A percentile compares a stretch with the other conserved stretches of the same genome.
Evolutionary conservation across 805 yeast species (phyloP).

Genomic region (Torulaspora quercuum): DNA sequence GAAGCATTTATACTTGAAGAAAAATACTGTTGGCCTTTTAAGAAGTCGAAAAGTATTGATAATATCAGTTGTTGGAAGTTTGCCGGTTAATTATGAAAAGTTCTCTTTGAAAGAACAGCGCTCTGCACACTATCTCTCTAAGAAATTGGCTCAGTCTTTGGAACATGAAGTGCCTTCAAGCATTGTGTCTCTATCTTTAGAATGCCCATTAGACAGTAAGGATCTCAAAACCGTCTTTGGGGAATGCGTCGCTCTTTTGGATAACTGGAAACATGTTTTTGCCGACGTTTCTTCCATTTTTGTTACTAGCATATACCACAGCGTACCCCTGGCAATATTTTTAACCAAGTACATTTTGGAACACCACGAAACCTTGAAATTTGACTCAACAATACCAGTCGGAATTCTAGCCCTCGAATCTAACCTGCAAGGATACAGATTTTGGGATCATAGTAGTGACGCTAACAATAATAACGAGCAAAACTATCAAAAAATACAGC

Average conservation of each 20-base stretch:
- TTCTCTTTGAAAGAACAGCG: constrained; percentile 29
- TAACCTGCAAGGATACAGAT: constrained; percentile 38
- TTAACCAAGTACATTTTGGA: constrained; percentile 46
- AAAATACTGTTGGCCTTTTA: constrained; percentile 18
- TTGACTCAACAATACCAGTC: constrained; percentile 22
- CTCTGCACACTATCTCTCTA: constrained; percentile 30
- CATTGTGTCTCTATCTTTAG: constrained; percentile 35
- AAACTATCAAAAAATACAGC: constrained; percentile 27
- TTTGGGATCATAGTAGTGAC: constrained; percentile 42
- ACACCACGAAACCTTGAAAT: constrained; percentile 20
- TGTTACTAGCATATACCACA: constrained; percentile 51
- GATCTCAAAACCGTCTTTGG: constrained; percentile 37
- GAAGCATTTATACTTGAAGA: constrained; percentile 38
- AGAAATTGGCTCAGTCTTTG: constrained; percentile 29
- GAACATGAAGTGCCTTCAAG: constrained; percentile 29
- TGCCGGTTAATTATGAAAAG: constrained; percentile 35
- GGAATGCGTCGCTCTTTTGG: constrained; percentile 44
- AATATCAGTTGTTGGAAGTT: constrained; percentile 32
- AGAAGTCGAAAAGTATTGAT: constrained; percentile 29
- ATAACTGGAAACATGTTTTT: constrained; percentile 48
- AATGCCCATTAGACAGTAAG: constrained; percentile 34
- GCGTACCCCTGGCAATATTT: constrained; percentile 49
- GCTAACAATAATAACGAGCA: constrained; percentile 15
- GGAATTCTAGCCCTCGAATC: constrained; percentile 40
- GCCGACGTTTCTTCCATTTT: constrained; percentile 48